phyloP scores from a whole-genome alignment of 129 eudicot species.

The Flaveria linearis region DNA sequence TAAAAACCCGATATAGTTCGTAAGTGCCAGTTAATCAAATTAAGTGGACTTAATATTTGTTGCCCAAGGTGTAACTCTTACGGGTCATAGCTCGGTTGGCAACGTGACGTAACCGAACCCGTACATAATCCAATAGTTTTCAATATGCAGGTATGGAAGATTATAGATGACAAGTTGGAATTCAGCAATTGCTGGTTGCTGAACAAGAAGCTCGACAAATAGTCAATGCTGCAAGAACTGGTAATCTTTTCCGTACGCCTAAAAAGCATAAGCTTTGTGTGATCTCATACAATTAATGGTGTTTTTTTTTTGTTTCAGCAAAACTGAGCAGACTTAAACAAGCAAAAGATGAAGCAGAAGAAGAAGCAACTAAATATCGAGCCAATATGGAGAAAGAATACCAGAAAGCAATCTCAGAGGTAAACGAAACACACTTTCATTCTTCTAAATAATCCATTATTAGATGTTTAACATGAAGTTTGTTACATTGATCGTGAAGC shows the following conservation, averaged over 20 bases:
- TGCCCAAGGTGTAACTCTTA: too few species aligned
- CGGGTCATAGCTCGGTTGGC: too few species aligned
- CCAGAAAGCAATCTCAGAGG: slow-evolving; percentile 73
- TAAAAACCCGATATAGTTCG: too few species aligned
- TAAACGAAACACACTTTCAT: not conserved
- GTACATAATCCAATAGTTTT: too few species aligned
- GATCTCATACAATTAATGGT: not conserved
- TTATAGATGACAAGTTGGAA: slow-evolving; percentile 48
- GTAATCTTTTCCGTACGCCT: slow-evolving; percentile 17
- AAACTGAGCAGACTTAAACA: slow-evolving; percentile 73
- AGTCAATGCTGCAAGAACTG: slow-evolving; percentile 42
- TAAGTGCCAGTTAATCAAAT: too few species aligned
- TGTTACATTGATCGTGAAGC: slow-evolving; percentile 20
- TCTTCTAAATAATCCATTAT: not conserved
- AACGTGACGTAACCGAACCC: too few species aligned
- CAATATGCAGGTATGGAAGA: slow-evolving; percentile 34
- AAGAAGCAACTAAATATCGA: slow-evolving; percentile 83
- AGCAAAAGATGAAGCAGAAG: slow-evolving; percentile 86
- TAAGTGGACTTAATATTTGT: too few species aligned
- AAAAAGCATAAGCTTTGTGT: not conserved
- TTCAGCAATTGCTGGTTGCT: slow-evolving; percentile 44
- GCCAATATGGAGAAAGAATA: slow-evolving; percentile 73
- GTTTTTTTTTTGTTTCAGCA: slow-evolving; percentile 37
- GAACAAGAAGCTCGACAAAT: slow-evolving; percentile 52
- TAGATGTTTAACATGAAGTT: not conserved